A percentile compares a stretch with the other conserved stretches of the same genome.
phyloP scores from a whole-genome alignment of 352 stramenopile species.

The Saprolegnia parasitica region DNA sequence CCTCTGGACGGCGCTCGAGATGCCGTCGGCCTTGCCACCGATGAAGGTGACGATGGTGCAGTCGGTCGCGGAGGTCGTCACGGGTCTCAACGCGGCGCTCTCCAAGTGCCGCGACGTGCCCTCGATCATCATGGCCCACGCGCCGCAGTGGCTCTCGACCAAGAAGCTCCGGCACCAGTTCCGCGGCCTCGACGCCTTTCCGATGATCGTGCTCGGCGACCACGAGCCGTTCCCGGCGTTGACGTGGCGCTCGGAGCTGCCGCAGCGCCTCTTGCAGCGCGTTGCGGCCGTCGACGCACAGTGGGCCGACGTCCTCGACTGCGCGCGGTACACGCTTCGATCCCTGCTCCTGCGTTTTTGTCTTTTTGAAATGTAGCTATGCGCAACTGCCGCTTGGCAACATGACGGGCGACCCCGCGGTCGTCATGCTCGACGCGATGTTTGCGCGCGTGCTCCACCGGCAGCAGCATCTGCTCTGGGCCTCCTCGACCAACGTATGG shows the following conservation, averaged over 20 bases:
- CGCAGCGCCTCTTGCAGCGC: constrained; percentile 65
- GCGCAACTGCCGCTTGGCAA: constrained; percentile 95
- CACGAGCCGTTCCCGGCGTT: constrained; percentile 84
- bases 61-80: constrained; percentile 72
- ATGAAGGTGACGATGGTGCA: constrained; percentile 65
- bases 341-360: no score
- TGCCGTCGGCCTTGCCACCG: not conserved
- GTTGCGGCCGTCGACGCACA: constrained; percentile 83
- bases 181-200: constrained; percentile 88
- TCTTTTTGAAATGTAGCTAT: no score
- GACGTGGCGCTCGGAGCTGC: constrained; percentile 90
- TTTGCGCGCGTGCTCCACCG: constrained; percentile 89
- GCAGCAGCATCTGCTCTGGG: constrained; percentile 95
- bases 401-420: constrained; percentile 87
- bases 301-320: constrained; percentile 85
- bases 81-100: constrained; percentile 82
- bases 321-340: constrained; percentile 56
- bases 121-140: constrained; percentile 86
- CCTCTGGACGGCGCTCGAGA: not conserved
- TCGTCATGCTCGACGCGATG: constrained; percentile 91
- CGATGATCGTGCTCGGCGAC: constrained; percentile 84
- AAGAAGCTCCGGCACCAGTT: constrained; percentile 74
- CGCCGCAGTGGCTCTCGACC: constrained; percentile 49
- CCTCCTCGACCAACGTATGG: constrained; percentile 45
- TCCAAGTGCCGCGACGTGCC: constrained; percentile 65